phyloP scores from a whole-genome alignment of 441 rosid genomes.

The Gossypium schwendimanii region DNA sequence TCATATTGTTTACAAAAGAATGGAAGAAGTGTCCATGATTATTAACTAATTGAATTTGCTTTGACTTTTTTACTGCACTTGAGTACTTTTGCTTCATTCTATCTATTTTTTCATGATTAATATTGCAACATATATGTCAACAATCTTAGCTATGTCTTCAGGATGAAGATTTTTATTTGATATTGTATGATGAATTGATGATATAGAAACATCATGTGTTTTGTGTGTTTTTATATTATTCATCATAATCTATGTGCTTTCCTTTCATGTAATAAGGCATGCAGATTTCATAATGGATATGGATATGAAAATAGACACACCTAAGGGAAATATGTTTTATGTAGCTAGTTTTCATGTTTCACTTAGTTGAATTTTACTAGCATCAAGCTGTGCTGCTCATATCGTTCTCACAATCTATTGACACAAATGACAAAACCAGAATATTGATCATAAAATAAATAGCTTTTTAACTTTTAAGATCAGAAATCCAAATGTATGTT shows the following conservation, averaged over 20 bases:
- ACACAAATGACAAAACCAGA: not conserved
- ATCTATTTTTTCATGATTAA: not conserved
- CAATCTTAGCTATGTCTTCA: not conserved
- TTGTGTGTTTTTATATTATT: not conserved
- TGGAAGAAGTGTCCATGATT: not conserved
- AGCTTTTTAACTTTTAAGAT: not conserved
- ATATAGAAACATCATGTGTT: not conserved
- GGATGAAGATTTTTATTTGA: not conserved
- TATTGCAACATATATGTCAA: not conserved
- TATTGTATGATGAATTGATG: not conserved
- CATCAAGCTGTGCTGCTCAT: not conserved
- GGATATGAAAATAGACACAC: not conserved
- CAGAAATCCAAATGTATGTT: not conserved
- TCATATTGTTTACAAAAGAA: not conserved
- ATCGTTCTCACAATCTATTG: not conserved
- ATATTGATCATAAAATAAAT: not conserved
- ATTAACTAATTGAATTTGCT: not conserved
- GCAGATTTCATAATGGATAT: not conserved
- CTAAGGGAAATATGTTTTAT: not conserved
- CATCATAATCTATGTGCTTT: not conserved
- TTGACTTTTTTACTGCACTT: not conserved
- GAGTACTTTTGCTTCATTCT: not conserved
- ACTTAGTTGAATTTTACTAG: constrained; percentile 1
- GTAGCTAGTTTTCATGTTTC: not conserved
- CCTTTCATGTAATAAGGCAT: not conserved